Conservation (phyloP, 2,329 filamentous ascomycete species). For the Atkinsonella hypoxylon region DNA sequence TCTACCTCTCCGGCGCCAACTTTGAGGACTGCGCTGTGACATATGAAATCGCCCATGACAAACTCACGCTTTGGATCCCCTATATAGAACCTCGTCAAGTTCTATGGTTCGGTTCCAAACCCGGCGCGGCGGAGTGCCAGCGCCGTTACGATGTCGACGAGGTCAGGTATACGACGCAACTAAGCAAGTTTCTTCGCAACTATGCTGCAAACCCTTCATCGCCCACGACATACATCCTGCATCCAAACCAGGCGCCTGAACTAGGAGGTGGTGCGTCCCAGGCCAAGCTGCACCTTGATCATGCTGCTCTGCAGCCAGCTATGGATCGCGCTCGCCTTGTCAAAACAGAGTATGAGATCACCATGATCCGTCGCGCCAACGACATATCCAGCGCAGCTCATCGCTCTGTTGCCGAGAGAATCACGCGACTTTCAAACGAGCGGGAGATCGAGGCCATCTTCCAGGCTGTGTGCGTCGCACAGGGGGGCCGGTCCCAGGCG, state of each 20-base stretch:
- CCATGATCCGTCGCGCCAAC: conserved; percentile 70
- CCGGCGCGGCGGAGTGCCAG: conserved; percentile 48
- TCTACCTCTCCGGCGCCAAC: conserved; percentile 43
- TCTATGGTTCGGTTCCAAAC: conserved; percentile 53
- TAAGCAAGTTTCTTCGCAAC: conserved; percentile 32
- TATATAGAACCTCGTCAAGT: conserved; percentile 48
- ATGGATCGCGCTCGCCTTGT: conserved; percentile 72
- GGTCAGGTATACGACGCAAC: conserved; percentile 48
- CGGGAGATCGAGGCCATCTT: conserved; percentile 75
- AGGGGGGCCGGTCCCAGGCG: conserved; percentile 64
- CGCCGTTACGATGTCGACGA: conserved; percentile 56
- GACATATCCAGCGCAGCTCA: conserved; percentile 70
- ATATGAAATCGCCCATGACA: conserved; percentile 46
- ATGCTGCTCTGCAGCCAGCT: conserved; percentile 46
- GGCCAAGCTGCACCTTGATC: conserved; percentile 31
- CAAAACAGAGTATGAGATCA: conserved; percentile 80
- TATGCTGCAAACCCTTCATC: conserved; percentile 25
- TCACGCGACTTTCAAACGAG: conserved; percentile 59
- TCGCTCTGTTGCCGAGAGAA: conserved; percentile 52
- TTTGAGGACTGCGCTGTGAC: conserved; percentile 43
- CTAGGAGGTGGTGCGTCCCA: not conserved
- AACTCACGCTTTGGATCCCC: conserved; percentile 62
- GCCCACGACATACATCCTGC: conserved; percentile 33
- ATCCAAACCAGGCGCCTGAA: conserved; percentile 29
- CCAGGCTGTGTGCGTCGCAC: conserved; percentile 56